These are phyloP conservation scores for Guadua angustifolia DNA, from an alignment of 176 grass and related monocot genomes.

Conservation along the genomic window DNA sequence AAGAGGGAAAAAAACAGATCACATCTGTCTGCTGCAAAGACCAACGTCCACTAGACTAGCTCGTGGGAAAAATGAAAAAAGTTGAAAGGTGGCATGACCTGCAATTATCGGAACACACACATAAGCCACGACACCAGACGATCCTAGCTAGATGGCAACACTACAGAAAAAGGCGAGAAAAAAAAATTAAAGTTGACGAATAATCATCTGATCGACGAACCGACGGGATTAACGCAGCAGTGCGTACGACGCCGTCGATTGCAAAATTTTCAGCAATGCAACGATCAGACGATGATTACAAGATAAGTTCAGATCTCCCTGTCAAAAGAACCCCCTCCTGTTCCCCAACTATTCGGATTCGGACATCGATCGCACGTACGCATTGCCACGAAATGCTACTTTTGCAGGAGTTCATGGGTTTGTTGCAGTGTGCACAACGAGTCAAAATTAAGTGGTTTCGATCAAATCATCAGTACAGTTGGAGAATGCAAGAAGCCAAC, in stretches of 20 bases:
- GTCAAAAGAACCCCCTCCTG: neutral
- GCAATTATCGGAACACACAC: constrained; percentile 32
- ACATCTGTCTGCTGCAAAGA: neutral
- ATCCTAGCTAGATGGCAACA: neutral
- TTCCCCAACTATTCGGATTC: neutral
- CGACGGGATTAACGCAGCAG: neutral
- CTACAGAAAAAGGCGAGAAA: neutral
- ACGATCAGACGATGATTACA: neutral
- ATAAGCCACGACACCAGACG: neutral
- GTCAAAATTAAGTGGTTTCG: neutral
- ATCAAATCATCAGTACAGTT: neutral
- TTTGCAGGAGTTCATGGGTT: too few relatives aligned
- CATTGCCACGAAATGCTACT: neutral
- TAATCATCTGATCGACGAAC: neutral
- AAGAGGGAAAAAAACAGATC: fast-evolving
- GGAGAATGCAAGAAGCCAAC: neutral
- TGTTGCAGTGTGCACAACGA: too few relatives aligned
- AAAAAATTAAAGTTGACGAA: neutral
- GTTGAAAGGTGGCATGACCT: constrained; percentile 14
- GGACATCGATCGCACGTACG: neutral
- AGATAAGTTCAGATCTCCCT: constrained; percentile 15
- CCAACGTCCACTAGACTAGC: neutral
- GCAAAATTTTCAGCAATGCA: neutral
- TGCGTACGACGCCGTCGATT: neutral
- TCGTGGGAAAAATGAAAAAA: neutral